Evolutionary conservation across 805 yeast genomes (phyloP), one percentile per base, ranked within the genome.

Genomic region (Wickerhamiella sorbophila): DNA sequence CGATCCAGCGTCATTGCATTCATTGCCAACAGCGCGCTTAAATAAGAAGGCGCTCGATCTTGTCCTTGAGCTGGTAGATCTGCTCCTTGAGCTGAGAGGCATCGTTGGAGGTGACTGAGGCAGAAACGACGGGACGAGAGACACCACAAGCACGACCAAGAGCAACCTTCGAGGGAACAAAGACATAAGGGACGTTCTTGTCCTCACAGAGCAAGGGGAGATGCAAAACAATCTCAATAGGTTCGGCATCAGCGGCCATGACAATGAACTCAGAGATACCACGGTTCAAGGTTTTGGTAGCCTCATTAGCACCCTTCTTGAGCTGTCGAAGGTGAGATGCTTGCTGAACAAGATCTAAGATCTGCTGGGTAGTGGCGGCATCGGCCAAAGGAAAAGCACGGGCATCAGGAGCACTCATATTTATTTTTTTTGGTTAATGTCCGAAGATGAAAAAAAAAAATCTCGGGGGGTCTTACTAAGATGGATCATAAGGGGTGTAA

Each of bases 71-170:
- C 62, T 83, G 83, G 69, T 82, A 86, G 70, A 91, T 84, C 75
- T 88, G 97, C 75, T 72, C 84, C 76, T 86, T 86, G 72, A 91
- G 83, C 60, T 95, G 82, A 56, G 96, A 86, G 59, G 95, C 94
- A 62, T 91, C 99, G 71, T 91, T 91, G 54, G 97, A 77, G 64
- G 99, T 91, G 63, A 91, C 91, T 50, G 94, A 81, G 51, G 96
- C 96, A 62, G 98, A 94, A 64, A 91, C 88, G 47, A 91, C 99
- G 53, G 97, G 96, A 76, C 99, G 83, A 44, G 97, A 85, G 50
- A 91, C 98, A 71, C 99, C 99, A 72, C 98, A 91, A 59, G 98
- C 97, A 74, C 99, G 84, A 66, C 99, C 99, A 58, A 91, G 74
- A 50, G 98, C 98, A 61, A 91, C 78, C 75, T 91, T 88, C 56